phyloP scores from a whole-genome alignment of 1,139 yeast species.

The Sugiyamaella grinbergsii region DNA sequence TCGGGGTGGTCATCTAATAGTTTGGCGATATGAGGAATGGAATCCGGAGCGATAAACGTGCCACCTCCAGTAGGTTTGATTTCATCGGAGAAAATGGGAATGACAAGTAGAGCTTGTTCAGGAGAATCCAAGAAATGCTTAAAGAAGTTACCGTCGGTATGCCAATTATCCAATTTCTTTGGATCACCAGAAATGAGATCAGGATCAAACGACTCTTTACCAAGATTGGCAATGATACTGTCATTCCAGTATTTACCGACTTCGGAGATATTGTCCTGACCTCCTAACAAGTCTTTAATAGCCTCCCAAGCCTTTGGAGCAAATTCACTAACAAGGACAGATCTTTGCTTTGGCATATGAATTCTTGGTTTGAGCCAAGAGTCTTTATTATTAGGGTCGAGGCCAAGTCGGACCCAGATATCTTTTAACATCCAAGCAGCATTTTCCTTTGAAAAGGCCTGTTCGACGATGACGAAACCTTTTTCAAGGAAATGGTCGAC shows the following conservation, averaged over 20 bases:
- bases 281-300: conserved; percentile 23
- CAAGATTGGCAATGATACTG: conserved; percentile 23
- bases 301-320: conserved; percentile 26
- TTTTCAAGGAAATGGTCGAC: conserved; percentile 20
- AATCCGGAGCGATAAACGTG: conserved; percentile 23
- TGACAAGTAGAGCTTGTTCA: conserved; percentile 25
- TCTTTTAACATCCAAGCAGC: conserved; percentile 22
- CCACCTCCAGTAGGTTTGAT: conserved; percentile 23
- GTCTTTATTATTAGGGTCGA: conserved; percentile 20
- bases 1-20: conserved; percentile 22
- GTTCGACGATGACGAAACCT: conserved; percentile 19
- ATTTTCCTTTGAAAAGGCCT: conserved; percentile 18
- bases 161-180: conserved; percentile 24
- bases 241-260: conserved; percentile 24
- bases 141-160: conserved; percentile 25
- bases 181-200: conserved; percentile 19
- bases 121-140: conserved; percentile 25
- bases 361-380: conserved; percentile 18
- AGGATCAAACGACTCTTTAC: conserved; percentile 19
- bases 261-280: conserved; percentile 20
- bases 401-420: conserved; percentile 22
- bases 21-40: conserved; percentile 22
- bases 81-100: conserved; percentile 25
- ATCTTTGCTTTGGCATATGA: conserved; percentile 21
- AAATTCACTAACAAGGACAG: conserved; percentile 20